Evolutionary conservation across 2,329 filamentous ascomycete genomes (phyloP).

Genomic region (Aspergillus uvarum): DNA sequence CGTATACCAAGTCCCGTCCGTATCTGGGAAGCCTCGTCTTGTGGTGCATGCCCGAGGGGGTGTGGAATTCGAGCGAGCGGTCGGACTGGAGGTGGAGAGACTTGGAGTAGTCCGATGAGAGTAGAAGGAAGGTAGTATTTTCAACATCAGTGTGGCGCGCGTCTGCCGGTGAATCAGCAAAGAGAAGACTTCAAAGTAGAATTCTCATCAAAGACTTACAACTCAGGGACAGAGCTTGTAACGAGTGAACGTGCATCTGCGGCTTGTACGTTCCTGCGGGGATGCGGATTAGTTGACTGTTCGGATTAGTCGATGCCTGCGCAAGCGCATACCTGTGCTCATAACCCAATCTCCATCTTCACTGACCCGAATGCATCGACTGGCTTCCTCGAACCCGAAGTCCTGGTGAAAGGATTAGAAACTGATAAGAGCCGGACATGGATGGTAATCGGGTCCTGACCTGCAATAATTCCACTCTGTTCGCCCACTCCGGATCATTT

Average conservation of each 20-base stretch:
- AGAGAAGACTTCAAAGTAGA: not conserved
- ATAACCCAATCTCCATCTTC: slow-evolving; percentile 98
- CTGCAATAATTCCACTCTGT: slow-evolving; percentile 79
- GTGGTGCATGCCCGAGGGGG: slow-evolving; percentile 82
- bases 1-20: slow-evolving; percentile 84
- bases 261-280: slow-evolving; percentile 64
- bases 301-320: not conserved
- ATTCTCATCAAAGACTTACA: slow-evolving; percentile 46
- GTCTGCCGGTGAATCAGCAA: not conserved
- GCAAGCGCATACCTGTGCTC: slow-evolving; percentile 68
- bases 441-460: not conserved
- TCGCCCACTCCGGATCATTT: slow-evolving; percentile 87
- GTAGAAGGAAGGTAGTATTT: slow-evolving; percentile 85
- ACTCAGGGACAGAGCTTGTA: slow-evolving; percentile 89
- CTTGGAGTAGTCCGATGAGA: slow-evolving; percentile 90
- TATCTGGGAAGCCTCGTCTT: slow-evolving; percentile 87
- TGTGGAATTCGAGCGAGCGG: slow-evolving; percentile 89
- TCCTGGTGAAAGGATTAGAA: slow-evolving; percentile 59
- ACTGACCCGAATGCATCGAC: slow-evolving; percentile 81
- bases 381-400: slow-evolving; percentile 96
- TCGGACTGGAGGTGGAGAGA: slow-evolving; percentile 91
- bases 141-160: slow-evolving; percentile 87
- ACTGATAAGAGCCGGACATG: not conserved
- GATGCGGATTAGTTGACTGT: slow-evolving; percentile 2
- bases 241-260: slow-evolving; percentile 93